Base-by-base conservation (phyloP, 306 rosid species). In the Rosa rugosa region DNA sequence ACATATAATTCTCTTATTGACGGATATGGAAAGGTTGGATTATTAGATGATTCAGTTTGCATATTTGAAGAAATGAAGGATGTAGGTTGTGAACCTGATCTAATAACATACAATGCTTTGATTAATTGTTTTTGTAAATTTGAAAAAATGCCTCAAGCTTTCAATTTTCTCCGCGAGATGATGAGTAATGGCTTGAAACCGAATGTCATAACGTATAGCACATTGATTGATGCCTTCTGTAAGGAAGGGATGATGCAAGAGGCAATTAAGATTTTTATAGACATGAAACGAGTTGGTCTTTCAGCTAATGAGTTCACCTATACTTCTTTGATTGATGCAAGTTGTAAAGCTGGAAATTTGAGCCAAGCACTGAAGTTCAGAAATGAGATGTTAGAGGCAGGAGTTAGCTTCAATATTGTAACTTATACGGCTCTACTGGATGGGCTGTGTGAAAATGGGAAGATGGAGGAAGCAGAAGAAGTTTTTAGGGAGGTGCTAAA, bases 1-100 rank as follows among this genome's bases (percentile, higher is more conserved):
- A 92, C 99, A 0, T 95, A 95, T 69, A 95, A 95, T 91, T 85
- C 94, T 87, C 97, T 92, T 80, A 88, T 95, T 80, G 91, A 92
- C 85, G 99, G 99, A 75, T 84, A 88, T 81, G 99, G 99, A 49
- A 94, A 94, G 89, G 79, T 40, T 69, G 97, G 97, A 31, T 82
- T 75, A 8, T 75, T 92, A 69, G 79, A 85, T 5, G 84, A 84
- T 66, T 87, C 92, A 0, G 83, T 84, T 69, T 13, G 23, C 81
- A 12, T 92, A 77, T 87, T 85, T 80, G 88, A 88, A 80, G 92
- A 92, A 81, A 88, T 91, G 97, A 91, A 91, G 76, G 82, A 69
- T 76, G 86, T 70, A 25, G 97, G 89, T 60, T 91, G 90, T 85
- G 88, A 82, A 53, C 90, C 97, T 42, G 97, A 94, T 77, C 75